Percentiles rank a stretch among this genome's conserved stretches.
phyloP scores from a whole-genome alignment of 202 grass and related monocot genomes.

The Panicum hallii region DNA sequence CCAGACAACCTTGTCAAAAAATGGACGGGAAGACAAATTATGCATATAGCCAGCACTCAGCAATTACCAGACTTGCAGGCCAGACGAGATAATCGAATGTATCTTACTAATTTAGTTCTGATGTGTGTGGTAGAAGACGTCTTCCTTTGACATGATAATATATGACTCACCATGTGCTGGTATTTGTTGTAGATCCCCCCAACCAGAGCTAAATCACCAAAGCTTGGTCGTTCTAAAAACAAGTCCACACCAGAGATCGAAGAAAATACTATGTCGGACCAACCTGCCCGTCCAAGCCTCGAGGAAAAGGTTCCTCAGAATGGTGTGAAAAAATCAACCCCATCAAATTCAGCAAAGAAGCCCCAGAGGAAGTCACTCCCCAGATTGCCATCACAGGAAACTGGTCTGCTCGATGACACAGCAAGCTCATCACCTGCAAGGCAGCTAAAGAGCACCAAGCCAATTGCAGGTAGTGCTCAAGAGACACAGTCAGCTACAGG shows the following conservation, averaged over 20 bases:
- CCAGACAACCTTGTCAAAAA: constrained; percentile 20
- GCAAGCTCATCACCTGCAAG: neutral
- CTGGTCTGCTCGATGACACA: constrained; percentile 18
- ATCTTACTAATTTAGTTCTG: constrained; percentile 21
- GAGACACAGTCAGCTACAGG: constrained; percentile 28
- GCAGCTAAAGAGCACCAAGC: constrained; percentile 27
- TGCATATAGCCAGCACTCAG: neutral
- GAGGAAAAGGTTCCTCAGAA: constrained; percentile 58
- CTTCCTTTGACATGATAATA: neutral
- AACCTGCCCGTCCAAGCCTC: constrained; percentile 41
- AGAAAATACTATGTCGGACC: constrained; percentile 39
- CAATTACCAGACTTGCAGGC: neutral
- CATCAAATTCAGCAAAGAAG: constrained; percentile 50
- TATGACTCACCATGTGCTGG: neutral
- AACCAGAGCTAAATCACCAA: constrained; percentile 69
- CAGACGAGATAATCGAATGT: neutral
- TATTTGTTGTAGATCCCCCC: constrained; percentile 54
- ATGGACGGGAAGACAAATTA: neutral
- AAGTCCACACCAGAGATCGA: constrained; percentile 44
- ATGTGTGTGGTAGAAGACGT: neutral
- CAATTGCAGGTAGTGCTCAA: constrained; percentile 14
- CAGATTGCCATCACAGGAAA: constrained; percentile 62
- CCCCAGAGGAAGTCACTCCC: constrained; percentile 62
- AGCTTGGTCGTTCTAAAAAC: constrained; percentile 71
- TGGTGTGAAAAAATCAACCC: constrained; percentile 39